A percentile compares a stretch with the other conserved stretches of the same genome.
Evolutionary conservation across 768 basidiomycete species (phyloP).

Genomic region (Collybia mongolica): DNA sequence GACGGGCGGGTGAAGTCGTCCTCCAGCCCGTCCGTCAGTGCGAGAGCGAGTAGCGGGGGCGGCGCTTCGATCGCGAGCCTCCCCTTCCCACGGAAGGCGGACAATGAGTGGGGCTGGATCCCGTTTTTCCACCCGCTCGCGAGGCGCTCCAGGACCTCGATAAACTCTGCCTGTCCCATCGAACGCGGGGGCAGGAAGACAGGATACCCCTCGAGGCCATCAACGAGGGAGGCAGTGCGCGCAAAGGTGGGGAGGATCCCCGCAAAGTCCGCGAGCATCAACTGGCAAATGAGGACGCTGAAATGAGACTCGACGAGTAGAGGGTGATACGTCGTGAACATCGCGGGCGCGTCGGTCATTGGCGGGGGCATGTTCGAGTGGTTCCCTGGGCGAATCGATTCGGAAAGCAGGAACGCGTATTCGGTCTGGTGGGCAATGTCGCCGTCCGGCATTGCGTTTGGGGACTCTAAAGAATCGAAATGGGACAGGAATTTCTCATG

Average conservation of each 20-base stretch:
- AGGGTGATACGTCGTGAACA: constrained; percentile 89
- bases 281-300: constrained; percentile 68
- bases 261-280: constrained; percentile 78
- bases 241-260: constrained; percentile 62
- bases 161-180: constrained; percentile 88
- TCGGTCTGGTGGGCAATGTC: constrained; percentile 56
- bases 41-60: constrained; percentile 20
- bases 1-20: constrained; percentile 15
- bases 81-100: constrained; percentile 32
- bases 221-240: constrained; percentile 65
- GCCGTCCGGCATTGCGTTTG: constrained; percentile 29
- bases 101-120: constrained; percentile 53
- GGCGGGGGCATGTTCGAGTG: constrained; percentile 31
- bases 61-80: constrained; percentile 47
- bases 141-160: constrained; percentile 82
- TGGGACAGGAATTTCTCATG: constrained; percentile 82
- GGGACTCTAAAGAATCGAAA: constrained; percentile 71
- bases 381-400: constrained; percentile 63
- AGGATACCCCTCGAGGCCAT: constrained; percentile 86
- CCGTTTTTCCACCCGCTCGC: constrained; percentile 75
- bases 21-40: constrained; percentile 17
- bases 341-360: constrained; percentile 48
- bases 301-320: constrained; percentile 87
- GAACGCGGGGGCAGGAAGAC: constrained; percentile 85
- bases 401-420: constrained; percentile 67